Evolutionary conservation across 1,284 basidiomycete genomes (phyloP).

Genomic region (Cutaneotrichosporon sp.): DNA sequence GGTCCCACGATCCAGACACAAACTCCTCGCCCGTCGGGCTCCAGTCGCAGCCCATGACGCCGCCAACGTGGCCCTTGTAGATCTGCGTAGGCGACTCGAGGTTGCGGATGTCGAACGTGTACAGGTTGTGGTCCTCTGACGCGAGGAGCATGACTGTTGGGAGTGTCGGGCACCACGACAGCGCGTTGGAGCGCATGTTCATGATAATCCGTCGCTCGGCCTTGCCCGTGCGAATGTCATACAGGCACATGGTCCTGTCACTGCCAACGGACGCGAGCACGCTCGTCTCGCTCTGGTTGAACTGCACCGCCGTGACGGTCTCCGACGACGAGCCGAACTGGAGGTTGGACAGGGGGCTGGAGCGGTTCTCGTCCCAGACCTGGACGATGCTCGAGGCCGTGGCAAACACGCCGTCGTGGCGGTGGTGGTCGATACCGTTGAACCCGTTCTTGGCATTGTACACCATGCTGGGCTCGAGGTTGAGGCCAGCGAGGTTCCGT

Average conservation of each 20-base stretch:
- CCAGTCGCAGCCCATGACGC: conserved; percentile 90
- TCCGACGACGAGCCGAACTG: conserved; percentile 78
- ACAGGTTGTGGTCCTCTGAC: conserved; percentile 96
- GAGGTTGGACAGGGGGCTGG: conserved; percentile 69
- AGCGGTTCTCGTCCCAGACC: conserved; percentile 94
- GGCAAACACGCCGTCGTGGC: conserved; percentile 78
- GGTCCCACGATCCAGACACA: conserved; percentile 92
- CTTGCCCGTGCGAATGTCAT: conserved; percentile 93
- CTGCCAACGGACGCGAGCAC: conserved; percentile 89
- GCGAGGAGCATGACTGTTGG: conserved; percentile 87
- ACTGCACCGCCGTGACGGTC: conserved; percentile 79
- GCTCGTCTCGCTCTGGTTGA: conserved; percentile 89
- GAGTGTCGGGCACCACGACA: conserved; percentile 93
- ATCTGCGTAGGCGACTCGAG: conserved; percentile 80
- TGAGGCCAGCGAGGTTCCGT: conserved; percentile 34
- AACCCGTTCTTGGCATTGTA: conserved; percentile 80
- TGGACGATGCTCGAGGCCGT: conserved; percentile 91
- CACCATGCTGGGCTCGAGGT: conserved; percentile 59
- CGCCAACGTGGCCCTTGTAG: conserved; percentile 95
- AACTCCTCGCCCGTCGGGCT: conserved; percentile 93
- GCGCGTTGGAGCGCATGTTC: conserved; percentile 82
- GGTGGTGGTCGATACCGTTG: conserved; percentile 93
- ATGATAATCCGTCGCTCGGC: conserved; percentile 86
- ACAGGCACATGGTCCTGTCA: conserved; percentile 90
- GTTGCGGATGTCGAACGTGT: conserved; percentile 93